These are phyloP conservation scores for Fusarium keratoplasticum DNA, from an alignment of 2,329 filamentous ascomycete genomes.

Conservation along the genomic window DNA sequence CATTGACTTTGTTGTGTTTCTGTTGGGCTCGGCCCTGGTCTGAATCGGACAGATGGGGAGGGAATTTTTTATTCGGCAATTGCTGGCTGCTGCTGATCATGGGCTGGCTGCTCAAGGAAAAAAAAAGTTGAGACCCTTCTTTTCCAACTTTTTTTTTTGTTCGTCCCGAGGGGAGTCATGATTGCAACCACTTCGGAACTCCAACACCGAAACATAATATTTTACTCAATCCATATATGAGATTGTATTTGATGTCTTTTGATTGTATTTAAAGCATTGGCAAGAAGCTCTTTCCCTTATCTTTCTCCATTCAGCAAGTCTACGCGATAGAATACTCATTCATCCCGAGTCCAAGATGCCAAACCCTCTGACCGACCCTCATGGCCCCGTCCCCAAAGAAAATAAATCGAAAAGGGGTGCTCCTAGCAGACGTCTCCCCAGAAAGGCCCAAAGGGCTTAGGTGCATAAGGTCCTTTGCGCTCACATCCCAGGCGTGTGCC, in stretches of 20 bases:
- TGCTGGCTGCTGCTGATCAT: slow-evolving; percentile 16
- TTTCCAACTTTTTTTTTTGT: slow-evolving; percentile 31
- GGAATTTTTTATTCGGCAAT: slow-evolving; percentile 34
- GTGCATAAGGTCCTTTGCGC: slow-evolving; percentile 23
- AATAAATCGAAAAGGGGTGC: slow-evolving; percentile 22
- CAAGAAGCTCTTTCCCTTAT: neutral
- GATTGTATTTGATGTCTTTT: neutral
- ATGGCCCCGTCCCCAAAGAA: slow-evolving; percentile 17
- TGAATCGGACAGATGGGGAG: slow-evolving; percentile 9
- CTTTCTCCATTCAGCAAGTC: neutral
- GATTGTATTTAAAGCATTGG: neutral
- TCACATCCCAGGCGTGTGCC: slow-evolving; percentile 17
- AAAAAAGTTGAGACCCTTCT: slow-evolving; percentile 29
- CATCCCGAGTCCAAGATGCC: slow-evolving; percentile 14
- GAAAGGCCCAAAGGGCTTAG: slow-evolving; percentile 34
- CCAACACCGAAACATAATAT: neutral
- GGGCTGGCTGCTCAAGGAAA: slow-evolving; percentile 4
- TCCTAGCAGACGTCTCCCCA: slow-evolving; percentile 20
- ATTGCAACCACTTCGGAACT: neutral
- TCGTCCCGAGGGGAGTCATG: slow-evolving; percentile 2
- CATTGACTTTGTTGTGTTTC: slow-evolving; percentile 14
- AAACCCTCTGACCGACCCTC: slow-evolving; percentile 8
- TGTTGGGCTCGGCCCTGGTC: slow-evolving; percentile 15
- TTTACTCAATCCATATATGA: neutral
- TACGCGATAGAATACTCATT: slow-evolving; percentile 1